Percentiles rank a stretch among this genome's conserved stretches.
phyloP scores from a whole-genome alignment of 805 yeast species.

The Scheffersomyces lignosus region DNA sequence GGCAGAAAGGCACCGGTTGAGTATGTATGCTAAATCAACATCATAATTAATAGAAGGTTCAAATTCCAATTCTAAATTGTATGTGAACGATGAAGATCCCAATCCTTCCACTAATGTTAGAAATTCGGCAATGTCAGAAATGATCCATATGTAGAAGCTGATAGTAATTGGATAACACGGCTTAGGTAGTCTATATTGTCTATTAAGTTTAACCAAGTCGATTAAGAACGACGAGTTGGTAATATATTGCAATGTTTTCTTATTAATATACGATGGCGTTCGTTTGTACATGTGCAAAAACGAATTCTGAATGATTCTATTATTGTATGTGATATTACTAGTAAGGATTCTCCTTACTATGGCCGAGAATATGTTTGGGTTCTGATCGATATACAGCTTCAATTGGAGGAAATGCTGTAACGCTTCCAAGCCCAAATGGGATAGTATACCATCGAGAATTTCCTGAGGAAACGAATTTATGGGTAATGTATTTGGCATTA shows the following conservation, averaged over 20 bases:
- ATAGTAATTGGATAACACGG: slow-evolving; percentile 8
- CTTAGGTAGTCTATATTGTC: neutral
- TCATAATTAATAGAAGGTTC: slow-evolving; percentile 7
- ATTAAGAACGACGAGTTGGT: neutral
- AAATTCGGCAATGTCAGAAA: slow-evolving; percentile 12
- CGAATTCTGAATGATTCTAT: slow-evolving; percentile 12
- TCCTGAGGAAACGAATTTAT: too few species aligned
- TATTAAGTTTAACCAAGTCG: neutral
- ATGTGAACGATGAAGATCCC: neutral
- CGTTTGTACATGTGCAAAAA: slow-evolving; percentile 16
- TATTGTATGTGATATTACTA: slow-evolving; percentile 4
- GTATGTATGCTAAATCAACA: slow-evolving; percentile 8
- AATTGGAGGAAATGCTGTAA: too few species aligned
- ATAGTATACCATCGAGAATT: too few species aligned
- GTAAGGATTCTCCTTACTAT: neutral
- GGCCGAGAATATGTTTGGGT: neutral
- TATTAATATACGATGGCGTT: slow-evolving; percentile 13
- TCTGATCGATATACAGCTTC: too few species aligned
- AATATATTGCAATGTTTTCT: slow-evolving; percentile 7
- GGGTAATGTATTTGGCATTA: too few species aligned
- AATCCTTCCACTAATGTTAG: slow-evolving; percentile 2
- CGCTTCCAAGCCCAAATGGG: too few species aligned
- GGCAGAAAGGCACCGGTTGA: slow-evolving; percentile 6
- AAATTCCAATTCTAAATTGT: slow-evolving; percentile 21
- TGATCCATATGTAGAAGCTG: slow-evolving; percentile 15